Evolutionary conservation across 169 alveolate species (phyloP), one percentile per base, ranked within the genome.

Genomic region (Cryptosporidium ryanae): DNA sequence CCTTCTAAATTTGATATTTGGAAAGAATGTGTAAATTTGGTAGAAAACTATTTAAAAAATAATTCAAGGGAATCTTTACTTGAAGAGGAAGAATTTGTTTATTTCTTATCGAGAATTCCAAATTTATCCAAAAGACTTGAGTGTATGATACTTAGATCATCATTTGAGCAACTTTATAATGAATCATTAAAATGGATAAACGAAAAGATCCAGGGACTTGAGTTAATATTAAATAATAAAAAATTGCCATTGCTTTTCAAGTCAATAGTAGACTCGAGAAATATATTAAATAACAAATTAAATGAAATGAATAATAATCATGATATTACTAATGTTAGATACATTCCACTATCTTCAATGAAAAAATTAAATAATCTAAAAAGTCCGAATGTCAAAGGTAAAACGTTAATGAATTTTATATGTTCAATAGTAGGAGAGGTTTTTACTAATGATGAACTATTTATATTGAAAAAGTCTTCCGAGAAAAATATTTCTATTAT

Each of bases 21-120:
- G 87, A 57, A 46, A 17, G 87, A 76, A 27, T 76, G 87, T 38
- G 87, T 76, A 10, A 57, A 17, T 13, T 32, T 43, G 5, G 87
- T 76, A n/a, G 64, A 59, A 3, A 76, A 38, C 15, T 76, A 59
- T 61, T 31, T 59, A 2, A 34, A 76, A 29, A 25, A 31, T 43
- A 76, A 76, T 25, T 43, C 59, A 59, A 59, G 64, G 10, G 64
- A 38, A 15, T 27, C 87, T 2, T 15, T 76, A 25, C 63, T 76
- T 57, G 87, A 76, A 27, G 87, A 76, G 25, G 87, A 76, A 48
- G 87, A 76, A 49, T 76, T 76, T 76, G 87, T 76, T 32, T 76
- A 76, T 50, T 76, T 76, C 46, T 59, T 76, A n/a, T 76, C 87
- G 5, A 38, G 59, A 25, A 76, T 76, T 38, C 87, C 87, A 25